A percentile compares a stretch with the other conserved stretches of the same genome.
phyloP scores from a whole-genome alignment of 106 monocot species.

The Acanthochlamys bracteata region DNA sequence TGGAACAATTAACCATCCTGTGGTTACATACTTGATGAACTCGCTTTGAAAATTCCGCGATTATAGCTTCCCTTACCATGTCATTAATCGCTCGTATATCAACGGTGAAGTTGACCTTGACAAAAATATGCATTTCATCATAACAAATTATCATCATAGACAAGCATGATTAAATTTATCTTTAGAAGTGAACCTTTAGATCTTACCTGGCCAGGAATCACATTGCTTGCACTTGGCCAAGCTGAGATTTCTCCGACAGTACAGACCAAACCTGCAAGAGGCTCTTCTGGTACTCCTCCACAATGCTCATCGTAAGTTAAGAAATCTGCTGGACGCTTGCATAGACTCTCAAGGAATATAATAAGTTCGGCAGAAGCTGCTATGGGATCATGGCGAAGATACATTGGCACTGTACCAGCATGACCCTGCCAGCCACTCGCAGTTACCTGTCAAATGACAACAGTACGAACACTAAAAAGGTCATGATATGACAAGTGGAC shows the following conservation, averaged over 20 bases:
- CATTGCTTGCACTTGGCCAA: constrained; percentile 99
- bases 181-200: neutral
- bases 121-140: neutral
- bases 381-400: constrained; percentile 89
- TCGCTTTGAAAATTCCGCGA: constrained; percentile 48
- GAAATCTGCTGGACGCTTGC: constrained; percentile 63
- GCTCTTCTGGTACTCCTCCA: constrained; percentile 41
- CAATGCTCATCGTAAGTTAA: constrained; percentile 42
- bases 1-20: constrained; percentile 59
- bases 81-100: constrained; percentile 80
- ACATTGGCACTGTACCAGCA: constrained; percentile 96
- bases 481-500: too few species aligned
- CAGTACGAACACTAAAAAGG: too few species aligned
- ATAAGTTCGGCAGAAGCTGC: constrained; percentile 87
- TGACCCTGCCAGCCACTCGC: constrained; percentile 85
- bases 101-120: constrained; percentile 80
- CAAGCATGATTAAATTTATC: too few species aligned
- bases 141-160: too few species aligned
- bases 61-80: constrained; percentile 47
- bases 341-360: constrained; percentile 60
- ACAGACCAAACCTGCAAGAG: constrained; percentile 77
- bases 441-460: constrained; percentile 50
- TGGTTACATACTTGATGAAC: constrained; percentile 45
- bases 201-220: constrained; percentile 90
- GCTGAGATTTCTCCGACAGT: constrained; percentile 83